Conservation (phyloP, 805 yeast genomes). For the Teunomyces cretensis region DNA sequence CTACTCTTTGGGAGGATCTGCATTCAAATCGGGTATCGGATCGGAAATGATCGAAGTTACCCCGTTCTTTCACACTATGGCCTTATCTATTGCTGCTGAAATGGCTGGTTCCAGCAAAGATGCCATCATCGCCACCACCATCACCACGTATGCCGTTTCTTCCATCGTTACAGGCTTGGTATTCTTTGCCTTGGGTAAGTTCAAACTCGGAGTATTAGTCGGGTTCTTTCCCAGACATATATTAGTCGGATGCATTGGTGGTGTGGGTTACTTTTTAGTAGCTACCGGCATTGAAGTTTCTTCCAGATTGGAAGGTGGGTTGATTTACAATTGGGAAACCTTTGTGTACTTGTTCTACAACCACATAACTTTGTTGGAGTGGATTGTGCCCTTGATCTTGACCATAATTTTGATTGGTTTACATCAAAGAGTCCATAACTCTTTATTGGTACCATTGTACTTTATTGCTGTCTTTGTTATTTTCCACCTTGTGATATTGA, state of each 20-base stretch:
- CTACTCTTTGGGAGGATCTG: constrained; percentile 87
- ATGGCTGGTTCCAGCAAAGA: constrained; percentile 46
- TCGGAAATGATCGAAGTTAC: constrained; percentile 99
- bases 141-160: constrained; percentile 79
- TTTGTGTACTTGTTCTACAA: constrained; percentile 49
- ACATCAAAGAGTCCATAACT: constrained; percentile 55
- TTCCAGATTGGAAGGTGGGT: constrained; percentile 74
- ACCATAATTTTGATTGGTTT: constrained; percentile 60
- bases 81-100: constrained; percentile 59
- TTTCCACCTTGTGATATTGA: constrained; percentile 67
- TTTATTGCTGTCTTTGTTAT: constrained; percentile 68
- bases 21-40: constrained; percentile 88
- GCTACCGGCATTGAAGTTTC: constrained; percentile 91
- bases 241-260: constrained; percentile 95
- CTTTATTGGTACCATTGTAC: constrained; percentile 77
- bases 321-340: constrained; percentile 62
- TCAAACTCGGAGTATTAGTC: constrained; percentile 78
- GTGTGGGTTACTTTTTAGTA: constrained; percentile 91
- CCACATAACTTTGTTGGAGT: constrained; percentile 36
- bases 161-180: constrained; percentile 84
- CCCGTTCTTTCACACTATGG: constrained; percentile 97
- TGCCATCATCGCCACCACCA: constrained; percentile 77
- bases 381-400: constrained; percentile 69
- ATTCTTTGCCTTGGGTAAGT: constrained; percentile 74
- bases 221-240: constrained; percentile 97